These are phyloP conservation scores for Heterobasidion irregulare DNA, from an alignment of 1,284 basidiomycete genomes.

Conservation along the genomic window DNA sequence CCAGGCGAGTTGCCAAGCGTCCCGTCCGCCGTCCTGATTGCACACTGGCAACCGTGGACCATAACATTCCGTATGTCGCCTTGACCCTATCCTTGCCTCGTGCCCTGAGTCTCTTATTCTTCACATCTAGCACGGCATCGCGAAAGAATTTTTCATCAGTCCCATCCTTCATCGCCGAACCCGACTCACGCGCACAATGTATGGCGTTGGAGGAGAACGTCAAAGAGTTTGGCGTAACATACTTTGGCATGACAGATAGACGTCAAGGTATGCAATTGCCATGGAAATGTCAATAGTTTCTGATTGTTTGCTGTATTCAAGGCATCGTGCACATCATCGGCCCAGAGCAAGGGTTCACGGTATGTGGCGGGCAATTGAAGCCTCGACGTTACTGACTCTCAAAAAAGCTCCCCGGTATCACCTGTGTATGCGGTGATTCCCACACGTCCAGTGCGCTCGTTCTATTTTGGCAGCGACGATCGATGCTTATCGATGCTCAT, in stretches of 20 bases:
- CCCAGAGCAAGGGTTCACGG: conserved; percentile 94
- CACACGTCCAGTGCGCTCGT: conserved; percentile 75
- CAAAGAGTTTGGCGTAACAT: conserved; percentile 91
- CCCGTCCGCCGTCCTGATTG: conserved; percentile 87
- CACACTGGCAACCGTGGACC: conserved; percentile 91
- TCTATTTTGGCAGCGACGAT: background rate
- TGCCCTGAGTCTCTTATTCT: conserved; percentile 1
- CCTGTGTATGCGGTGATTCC: conserved; percentile 94
- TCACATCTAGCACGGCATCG: conserved; percentile 58
- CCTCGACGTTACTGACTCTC: background rate
- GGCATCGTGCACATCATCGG: conserved; percentile 96
- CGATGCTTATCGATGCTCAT: conserved; percentile 2
- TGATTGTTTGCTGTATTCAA: conserved; percentile 19
- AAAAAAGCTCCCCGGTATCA: conserved; percentile 83
- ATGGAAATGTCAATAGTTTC: background rate
- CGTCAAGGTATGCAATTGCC: conserved; percentile 59
- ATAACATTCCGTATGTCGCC: conserved; percentile 84
- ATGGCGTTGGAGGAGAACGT: conserved; percentile 90
- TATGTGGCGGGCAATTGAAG: conserved; percentile 22
- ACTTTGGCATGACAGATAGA: conserved; percentile 89
- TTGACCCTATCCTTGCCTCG: background rate
- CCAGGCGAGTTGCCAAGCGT: conserved; percentile 72
- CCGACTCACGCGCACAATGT: conserved; percentile 90
- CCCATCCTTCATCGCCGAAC: conserved; percentile 76
- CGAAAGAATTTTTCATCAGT: conserved; percentile 80